Conservation (phyloP, 805 yeast species). For the Pichia kluyveri region DNA sequence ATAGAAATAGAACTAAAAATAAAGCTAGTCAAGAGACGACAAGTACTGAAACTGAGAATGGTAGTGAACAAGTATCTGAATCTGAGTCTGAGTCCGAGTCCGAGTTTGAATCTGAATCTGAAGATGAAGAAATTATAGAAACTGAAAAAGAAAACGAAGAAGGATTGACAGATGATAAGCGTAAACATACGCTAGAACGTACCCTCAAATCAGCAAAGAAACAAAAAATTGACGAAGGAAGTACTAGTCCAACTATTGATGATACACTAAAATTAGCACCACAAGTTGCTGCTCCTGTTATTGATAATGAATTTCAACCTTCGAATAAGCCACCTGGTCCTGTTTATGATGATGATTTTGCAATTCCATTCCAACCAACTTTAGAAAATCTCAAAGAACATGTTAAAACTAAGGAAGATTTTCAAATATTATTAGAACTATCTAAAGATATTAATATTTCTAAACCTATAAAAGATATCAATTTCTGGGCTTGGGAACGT, state of each 20-base stretch:
- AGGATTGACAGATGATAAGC: constrained; percentile 7
- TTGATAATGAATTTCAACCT: constrained; percentile 39
- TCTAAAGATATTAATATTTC: constrained; percentile 22
- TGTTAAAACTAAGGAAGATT: constrained; percentile 71
- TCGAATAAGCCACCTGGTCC: constrained; percentile 42
- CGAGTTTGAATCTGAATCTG: not conserved
- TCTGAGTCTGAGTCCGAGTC: not conserved
- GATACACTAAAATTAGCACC: constrained; percentile 19
- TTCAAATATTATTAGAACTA: constrained; percentile 39
- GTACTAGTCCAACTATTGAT: constrained; percentile 3
- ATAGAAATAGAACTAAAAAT: not conserved
- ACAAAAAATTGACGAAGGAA: not conserved
- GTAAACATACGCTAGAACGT: not conserved
- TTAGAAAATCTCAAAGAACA: constrained; percentile 42
- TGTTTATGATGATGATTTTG: constrained; percentile 38
- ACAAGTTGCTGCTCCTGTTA: constrained; percentile 11
- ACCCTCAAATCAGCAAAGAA: constrained; percentile 2
- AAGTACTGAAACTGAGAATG: not conserved
- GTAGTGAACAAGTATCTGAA: not conserved
- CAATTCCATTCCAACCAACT: constrained; percentile 30
- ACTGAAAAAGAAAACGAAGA: constrained; percentile 14
- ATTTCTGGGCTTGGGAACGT: constrained; percentile 60
- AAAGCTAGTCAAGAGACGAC: not conserved
- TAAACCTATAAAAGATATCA: constrained; percentile 27
- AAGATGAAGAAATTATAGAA: constrained; percentile 14